Conservation (phyloP, 2,329 filamentous ascomycete genomes). For the Furcasterigmium sp. region DNA sequence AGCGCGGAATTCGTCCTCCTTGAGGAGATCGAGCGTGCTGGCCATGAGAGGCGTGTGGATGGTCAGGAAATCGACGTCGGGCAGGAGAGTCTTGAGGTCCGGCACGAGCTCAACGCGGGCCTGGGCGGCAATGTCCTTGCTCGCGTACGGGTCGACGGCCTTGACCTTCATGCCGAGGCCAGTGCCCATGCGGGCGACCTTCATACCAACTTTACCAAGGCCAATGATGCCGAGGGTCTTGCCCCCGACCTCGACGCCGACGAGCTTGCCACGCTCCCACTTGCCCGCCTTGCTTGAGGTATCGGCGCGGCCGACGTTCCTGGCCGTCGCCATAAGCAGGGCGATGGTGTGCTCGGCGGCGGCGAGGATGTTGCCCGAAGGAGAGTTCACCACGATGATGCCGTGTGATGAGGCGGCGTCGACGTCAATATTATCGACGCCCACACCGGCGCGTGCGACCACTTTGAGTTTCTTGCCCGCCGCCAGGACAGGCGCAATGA, state of each 20-base stretch:
- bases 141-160: constrained; percentile 74
- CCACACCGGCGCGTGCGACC: constrained; percentile 75
- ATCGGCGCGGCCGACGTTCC: constrained; percentile 68
- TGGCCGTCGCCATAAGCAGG: constrained; percentile 66
- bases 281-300: constrained; percentile 63
- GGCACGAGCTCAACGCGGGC: constrained; percentile 61
- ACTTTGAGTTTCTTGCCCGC: constrained; percentile 68
- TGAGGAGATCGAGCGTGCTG: constrained; percentile 69
- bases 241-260: constrained; percentile 72
- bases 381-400: constrained; percentile 76
- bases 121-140: constrained; percentile 62
- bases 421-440: constrained; percentile 79
- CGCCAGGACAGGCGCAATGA: constrained; percentile 61
- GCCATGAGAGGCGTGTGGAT: constrained; percentile 78
- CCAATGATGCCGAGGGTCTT: constrained; percentile 75
- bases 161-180: constrained; percentile 72
- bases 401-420: constrained; percentile 65
- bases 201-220: constrained; percentile 77
- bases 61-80: constrained; percentile 69
- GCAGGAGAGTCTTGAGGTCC: constrained; percentile 55
- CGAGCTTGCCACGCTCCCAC: constrained; percentile 71
- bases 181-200: constrained; percentile 72
- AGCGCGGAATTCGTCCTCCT: constrained; percentile 55
- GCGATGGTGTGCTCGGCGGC: constrained; percentile 76
- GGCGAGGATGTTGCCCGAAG: constrained; percentile 73